These are phyloP conservation scores for Penicillium sp. DNA, from an alignment of 2,329 filamentous ascomycete genomes.

Conservation along the genomic window DNA sequence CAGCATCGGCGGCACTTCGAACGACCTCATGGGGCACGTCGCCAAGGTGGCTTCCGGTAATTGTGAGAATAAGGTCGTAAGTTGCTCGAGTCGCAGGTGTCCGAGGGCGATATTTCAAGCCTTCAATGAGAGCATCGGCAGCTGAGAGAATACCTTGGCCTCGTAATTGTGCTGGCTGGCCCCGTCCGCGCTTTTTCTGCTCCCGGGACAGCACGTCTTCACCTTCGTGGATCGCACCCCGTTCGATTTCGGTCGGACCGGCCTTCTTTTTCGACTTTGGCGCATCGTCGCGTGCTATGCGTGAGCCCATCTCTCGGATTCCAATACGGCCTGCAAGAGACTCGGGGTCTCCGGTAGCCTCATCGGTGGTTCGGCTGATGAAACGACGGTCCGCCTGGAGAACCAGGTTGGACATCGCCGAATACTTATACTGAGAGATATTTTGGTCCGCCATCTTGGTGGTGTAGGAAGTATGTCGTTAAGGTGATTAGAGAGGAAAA, in stretches of 20 bases:
- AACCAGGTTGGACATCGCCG: slow-evolving; percentile 99
- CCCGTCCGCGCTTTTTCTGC: slow-evolving; percentile 79
- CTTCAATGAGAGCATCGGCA: slow-evolving; percentile 83
- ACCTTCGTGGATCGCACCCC: slow-evolving; percentile 74
- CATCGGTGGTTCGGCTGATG: slow-evolving; percentile 86
- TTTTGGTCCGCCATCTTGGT: slow-evolving; percentile 66
- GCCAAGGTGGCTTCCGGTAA: slow-evolving; percentile 82
- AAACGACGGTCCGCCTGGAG: slow-evolving; percentile 99
- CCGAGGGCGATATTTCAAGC: slow-evolving; percentile 84
- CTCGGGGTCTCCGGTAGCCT: slow-evolving; percentile 95
- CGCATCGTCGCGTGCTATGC: slow-evolving; percentile 74
- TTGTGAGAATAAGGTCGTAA: slow-evolving; percentile 90
- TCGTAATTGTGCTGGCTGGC: slow-evolving; percentile 67
- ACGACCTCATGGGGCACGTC: slow-evolving; percentile 92
- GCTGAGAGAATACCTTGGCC: slow-evolving; percentile 78
- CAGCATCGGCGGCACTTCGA: slow-evolving; percentile 87
- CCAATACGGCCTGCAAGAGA: slow-evolving; percentile 92
- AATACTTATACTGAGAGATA: slow-evolving; percentile 98
- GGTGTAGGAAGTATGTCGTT: slow-evolving; percentile 13
- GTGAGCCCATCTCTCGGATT: slow-evolving; percentile 89
- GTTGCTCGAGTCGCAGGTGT: slow-evolving; percentile 89
- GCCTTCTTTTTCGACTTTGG: slow-evolving; percentile 77
- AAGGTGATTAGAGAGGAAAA: slow-evolving; percentile 14
- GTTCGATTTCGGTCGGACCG: slow-evolving; percentile 67
- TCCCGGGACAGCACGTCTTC: slow-evolving; percentile 80